A percentile compares a stretch with the other conserved stretches of the same genome.
Evolutionary conservation across 176 grass and related monocot species (phyloP).

Genomic region (Echinochloa phyllopogon): DNA sequence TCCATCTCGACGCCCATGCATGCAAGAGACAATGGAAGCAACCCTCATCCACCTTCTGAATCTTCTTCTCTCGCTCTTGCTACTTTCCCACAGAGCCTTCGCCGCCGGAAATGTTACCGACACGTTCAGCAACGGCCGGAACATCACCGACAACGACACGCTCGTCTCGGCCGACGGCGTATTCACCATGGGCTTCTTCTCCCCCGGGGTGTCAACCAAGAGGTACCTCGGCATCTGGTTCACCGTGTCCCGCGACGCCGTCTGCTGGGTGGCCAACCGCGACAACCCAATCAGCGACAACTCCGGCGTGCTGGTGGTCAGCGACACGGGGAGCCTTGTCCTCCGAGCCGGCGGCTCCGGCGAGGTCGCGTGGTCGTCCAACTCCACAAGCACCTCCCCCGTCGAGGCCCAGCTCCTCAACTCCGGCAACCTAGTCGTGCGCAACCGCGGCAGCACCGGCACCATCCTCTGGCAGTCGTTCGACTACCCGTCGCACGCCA

Average conservation of each 20-base stretch:
- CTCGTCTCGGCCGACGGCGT: constrained; percentile 41
- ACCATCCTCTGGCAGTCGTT: constrained; percentile 4
- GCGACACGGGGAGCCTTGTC: neutral
- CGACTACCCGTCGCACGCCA: neutral
- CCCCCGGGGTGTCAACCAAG: neutral
- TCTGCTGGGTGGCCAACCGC: constrained; percentile 54
- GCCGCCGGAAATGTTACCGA: neutral
- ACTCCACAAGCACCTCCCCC: neutral
- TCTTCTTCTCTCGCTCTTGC: neutral
- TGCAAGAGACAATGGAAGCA: neutral
- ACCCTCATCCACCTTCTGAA: neutral
- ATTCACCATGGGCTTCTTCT: constrained; percentile 56
- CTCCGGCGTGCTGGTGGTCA: constrained; percentile 11
- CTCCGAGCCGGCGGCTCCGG: neutral
- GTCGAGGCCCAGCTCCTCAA: constrained; percentile 15
- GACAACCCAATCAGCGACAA: neutral
- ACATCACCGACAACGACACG: constrained; percentile 30
- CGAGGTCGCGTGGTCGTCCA: neutral
- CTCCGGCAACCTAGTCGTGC: constrained; percentile 31
- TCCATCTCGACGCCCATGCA: too few species aligned
- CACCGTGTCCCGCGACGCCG: neutral
- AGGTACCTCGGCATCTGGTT: constrained; percentile 48
- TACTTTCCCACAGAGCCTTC: neutral
- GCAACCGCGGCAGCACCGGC: neutral
- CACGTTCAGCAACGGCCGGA: neutral